Conservation (phyloP, 1,139 yeast genomes). For the Candida neerlandica region DNA sequence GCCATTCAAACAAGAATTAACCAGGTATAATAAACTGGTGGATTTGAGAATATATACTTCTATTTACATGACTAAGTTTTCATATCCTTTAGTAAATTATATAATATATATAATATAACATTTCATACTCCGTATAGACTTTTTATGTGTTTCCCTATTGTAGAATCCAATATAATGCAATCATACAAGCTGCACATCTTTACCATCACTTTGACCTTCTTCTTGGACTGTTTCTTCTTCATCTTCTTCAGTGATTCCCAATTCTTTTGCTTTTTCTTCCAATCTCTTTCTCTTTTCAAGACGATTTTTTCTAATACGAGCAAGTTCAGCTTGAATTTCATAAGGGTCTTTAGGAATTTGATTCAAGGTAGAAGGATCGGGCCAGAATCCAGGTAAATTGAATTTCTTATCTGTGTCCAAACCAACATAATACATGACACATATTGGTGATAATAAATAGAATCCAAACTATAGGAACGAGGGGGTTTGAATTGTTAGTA, state of each 20-base stretch:
- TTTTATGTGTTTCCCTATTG: background rate
- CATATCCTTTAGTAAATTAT: background rate
- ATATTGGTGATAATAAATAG: conserved; percentile 82
- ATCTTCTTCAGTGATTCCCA: conserved; percentile 58
- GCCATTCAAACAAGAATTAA: conserved; percentile 19
- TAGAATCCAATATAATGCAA: background rate
- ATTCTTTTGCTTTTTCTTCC: conserved; percentile 69
- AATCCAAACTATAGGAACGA: conserved; percentile 64
- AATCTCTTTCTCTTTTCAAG: conserved; percentile 70
- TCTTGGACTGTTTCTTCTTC: conserved; percentile 27
- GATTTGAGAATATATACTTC: background rate
- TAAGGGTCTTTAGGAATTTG: conserved; percentile 91
- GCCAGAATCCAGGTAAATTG: conserved; percentile 96
- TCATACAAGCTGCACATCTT: background rate
- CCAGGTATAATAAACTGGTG: background rate
- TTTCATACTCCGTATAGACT: background rate
- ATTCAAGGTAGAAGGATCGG: conserved; percentile 89
- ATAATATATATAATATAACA: background rate
- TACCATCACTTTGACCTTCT: background rate
- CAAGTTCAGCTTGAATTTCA: conserved; percentile 88
- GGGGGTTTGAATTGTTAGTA: conserved; percentile 22
- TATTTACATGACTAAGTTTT: conserved; percentile 3
- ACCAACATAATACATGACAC: conserved; percentile 91
- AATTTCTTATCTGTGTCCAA: conserved; percentile 85
- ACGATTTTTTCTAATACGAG: conserved; percentile 77